These are phyloP conservation scores for Zizania latifolia DNA, from an alignment of 176 grass and related monocot species.

Conservation along the genomic window DNA sequence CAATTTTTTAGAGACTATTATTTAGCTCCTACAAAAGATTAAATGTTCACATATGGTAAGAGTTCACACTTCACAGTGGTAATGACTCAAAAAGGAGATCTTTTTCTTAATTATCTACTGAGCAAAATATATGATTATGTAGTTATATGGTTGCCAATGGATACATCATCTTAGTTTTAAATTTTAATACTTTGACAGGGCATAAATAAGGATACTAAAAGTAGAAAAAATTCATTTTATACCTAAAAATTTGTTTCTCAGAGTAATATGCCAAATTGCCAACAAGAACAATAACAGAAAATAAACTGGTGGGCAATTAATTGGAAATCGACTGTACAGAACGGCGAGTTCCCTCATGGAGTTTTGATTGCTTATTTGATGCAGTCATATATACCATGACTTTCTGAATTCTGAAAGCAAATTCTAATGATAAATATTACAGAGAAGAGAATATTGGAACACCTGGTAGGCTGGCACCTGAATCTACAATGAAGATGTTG, in stretches of 20 bases:
- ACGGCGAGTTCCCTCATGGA: no score
- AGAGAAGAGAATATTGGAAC: slow-evolving; percentile 84
- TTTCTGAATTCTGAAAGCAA: not conserved
- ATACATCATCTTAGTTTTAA: not conserved
- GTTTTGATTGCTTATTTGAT: no score
- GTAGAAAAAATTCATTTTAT: not conserved
- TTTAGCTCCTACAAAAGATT: not conserved
- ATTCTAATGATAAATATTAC: slow-evolving; percentile 17
- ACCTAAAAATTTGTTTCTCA: not conserved
- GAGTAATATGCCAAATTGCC: not conserved
- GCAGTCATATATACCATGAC: not conserved
- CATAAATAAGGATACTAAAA: not conserved
- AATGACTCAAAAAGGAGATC: not conserved
- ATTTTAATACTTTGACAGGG: not conserved
- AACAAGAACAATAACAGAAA: not conserved
- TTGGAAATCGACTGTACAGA: no score
- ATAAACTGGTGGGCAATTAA: not conserved
- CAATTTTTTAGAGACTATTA: not conserved
- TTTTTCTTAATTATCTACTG: not conserved
- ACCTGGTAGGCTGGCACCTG: slow-evolving; percentile 58
- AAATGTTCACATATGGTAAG: not conserved
- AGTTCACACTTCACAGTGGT: not conserved
- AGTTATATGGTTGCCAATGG: not conserved
- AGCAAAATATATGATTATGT: not conserved
- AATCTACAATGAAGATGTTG: slow-evolving; percentile 70